phyloP scores from a whole-genome alignment of 768 basidiomycete species.

The Psilocybe azurescens region DNA sequence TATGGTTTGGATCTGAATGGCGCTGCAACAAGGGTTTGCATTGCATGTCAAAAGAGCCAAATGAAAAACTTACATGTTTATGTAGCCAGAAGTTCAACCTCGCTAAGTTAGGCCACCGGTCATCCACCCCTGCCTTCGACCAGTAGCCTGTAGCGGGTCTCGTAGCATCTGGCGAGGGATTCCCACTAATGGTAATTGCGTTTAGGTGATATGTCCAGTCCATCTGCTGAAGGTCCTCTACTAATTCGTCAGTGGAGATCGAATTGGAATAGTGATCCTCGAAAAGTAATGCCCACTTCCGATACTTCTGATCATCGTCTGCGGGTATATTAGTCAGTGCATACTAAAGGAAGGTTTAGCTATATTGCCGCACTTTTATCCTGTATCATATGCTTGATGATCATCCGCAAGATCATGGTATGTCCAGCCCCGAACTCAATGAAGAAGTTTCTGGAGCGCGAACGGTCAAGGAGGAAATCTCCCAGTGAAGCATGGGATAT shows the following conservation, averaged over 20 bases:
- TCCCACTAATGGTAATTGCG: not conserved
- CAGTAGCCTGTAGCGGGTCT: slow-evolving; percentile 3
- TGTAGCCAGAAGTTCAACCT: slow-evolving; percentile 8
- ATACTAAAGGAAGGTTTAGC: not conserved
- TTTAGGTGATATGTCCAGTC: slow-evolving; percentile 6
- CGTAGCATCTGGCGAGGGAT: not conserved
- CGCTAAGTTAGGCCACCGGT: slow-evolving; percentile 14
- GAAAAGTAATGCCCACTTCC: not conserved
- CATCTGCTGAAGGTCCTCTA: slow-evolving; percentile 3
- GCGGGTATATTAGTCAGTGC: not conserved
- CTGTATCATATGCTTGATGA: slow-evolving; percentile 5
- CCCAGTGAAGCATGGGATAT: slow-evolving; percentile 20
- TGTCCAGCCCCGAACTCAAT: slow-evolving; percentile 15
- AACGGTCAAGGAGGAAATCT: slow-evolving; percentile 20
- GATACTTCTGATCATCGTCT: not conserved
- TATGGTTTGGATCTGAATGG: not conserved
- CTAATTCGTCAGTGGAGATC: slow-evolving; percentile 1
- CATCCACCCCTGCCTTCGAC: slow-evolving; percentile 7
- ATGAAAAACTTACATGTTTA: not conserved
- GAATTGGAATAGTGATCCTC: slow-evolving; percentile 1
- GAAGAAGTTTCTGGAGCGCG: slow-evolving; percentile 17
- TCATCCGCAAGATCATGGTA: slow-evolving; percentile 4
- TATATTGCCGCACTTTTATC: not conserved
- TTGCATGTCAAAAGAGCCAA: not conserved
- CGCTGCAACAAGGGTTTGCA: not conserved